Evolutionary conservation across 192 early-diverging fungal genomes (phyloP).

Genomic region (Backusella parvicylindrica): DNA sequence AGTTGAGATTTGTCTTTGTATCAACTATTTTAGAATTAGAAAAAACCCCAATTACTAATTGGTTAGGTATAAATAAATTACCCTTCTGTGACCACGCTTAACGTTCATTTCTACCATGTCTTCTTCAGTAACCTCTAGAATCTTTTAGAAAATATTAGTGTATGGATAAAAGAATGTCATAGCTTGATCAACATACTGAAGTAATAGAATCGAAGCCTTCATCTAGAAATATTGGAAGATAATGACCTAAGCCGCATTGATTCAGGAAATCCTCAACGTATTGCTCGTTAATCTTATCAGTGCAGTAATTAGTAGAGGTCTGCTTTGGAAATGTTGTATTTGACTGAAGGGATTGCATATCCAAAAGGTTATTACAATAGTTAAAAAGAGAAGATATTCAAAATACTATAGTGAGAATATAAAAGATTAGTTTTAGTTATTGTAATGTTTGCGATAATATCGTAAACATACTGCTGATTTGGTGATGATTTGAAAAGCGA

Average conservation of each 20-base stretch:
- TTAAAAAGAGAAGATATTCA: not conserved
- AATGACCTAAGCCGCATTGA: not conserved
- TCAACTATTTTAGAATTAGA: slow-evolving; percentile 5
- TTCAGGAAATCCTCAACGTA: slow-evolving; percentile 11
- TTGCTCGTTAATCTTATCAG: not conserved
- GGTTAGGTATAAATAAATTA: not conserved
- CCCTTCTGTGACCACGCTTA: slow-evolving; percentile 35
- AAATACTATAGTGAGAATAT: not conserved
- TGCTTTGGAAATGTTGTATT: not conserved
- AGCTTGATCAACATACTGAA: not conserved
- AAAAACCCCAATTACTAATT: not conserved
- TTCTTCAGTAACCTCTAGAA: slow-evolving; percentile 28
- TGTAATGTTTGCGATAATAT: not conserved
- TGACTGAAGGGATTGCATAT: not conserved
- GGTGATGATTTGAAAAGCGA: not conserved
- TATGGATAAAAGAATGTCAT: not conserved
- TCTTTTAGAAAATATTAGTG: slow-evolving; percentile 9
- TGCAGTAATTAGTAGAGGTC: not conserved
- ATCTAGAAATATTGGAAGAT: slow-evolving; percentile 6
- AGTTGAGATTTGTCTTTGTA: slow-evolving; percentile 33
- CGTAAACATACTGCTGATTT: not conserved
- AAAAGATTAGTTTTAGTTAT: not conserved
- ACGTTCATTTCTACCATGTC: slow-evolving; percentile 28
- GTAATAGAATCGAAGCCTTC: slow-evolving; percentile 20
- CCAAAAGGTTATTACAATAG: not conserved